Evolutionary conservation across 371 early-diverging fungal species (phyloP).

Genomic region (Mortierella sp.): DNA sequence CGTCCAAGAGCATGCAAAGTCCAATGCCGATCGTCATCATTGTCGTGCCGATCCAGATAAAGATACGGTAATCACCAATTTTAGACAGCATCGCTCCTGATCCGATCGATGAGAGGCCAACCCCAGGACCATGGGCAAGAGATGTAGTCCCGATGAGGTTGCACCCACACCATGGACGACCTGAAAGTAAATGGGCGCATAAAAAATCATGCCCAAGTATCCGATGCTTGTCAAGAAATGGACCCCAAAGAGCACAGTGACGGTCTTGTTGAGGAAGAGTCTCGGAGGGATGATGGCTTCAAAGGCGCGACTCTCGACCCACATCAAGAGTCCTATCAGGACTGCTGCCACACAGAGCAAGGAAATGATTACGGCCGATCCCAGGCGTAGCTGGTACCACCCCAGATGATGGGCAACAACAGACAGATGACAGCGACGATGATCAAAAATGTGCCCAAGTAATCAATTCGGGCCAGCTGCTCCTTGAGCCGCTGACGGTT

Average conservation of each 20-base stretch:
- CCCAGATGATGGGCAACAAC: constrained; percentile 68
- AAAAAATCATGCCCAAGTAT: constrained; percentile 67
- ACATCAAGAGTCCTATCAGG: constrained; percentile 50
- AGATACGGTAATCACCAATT: constrained; percentile 50
- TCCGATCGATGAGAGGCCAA: constrained; percentile 36
- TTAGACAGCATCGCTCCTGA: constrained; percentile 46
- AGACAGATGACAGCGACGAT: constrained; percentile 62
- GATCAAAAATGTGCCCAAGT: constrained; percentile 64
- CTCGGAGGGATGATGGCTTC: constrained; percentile 68
- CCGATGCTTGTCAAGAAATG: constrained; percentile 65
- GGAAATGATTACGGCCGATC: constrained; percentile 60
- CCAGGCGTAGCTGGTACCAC: constrained; percentile 69
- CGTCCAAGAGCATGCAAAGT: constrained; percentile 61
- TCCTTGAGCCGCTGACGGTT: constrained; percentile 53
- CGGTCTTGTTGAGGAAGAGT: constrained; percentile 60
- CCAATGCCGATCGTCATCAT: constrained; percentile 59
- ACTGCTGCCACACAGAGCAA: constrained; percentile 58
- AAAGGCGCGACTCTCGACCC: constrained; percentile 56
- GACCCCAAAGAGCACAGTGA: constrained; percentile 56
- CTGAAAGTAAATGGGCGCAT: constrained; percentile 84
- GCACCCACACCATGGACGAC: constrained; percentile 70
- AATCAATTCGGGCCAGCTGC: constrained; percentile 66
- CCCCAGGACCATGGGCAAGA: constrained; percentile 68
- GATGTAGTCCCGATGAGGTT: constrained; percentile 67
- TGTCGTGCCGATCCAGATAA: constrained; percentile 59